phyloP scores from a whole-genome alignment of 768 basidiomycete genomes.

The Kondoa malvinella region DNA sequence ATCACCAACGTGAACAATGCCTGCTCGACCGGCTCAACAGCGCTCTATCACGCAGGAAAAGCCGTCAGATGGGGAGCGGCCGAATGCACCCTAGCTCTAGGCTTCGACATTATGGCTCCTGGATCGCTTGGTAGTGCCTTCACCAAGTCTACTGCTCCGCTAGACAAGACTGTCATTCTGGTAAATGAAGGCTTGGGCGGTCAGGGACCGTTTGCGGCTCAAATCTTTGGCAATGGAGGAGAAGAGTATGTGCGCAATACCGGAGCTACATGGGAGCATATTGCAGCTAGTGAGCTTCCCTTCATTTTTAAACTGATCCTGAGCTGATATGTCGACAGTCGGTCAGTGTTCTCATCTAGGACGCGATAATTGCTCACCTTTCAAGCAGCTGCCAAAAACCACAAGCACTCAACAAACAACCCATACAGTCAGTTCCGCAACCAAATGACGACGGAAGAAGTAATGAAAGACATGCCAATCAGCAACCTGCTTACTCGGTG shows the following conservation, averaged over 20 bases:
- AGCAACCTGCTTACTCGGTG: conserved; percentile 40
- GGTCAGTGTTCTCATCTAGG: neutral
- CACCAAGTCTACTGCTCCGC: conserved; percentile 18
- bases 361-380: neutral
- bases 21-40: conserved; percentile 32
- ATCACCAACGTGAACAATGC: conserved; percentile 68
- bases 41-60: conserved; percentile 56
- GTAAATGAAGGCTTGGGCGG: conserved; percentile 14
- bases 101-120: conserved; percentile 49
- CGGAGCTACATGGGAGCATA: conserved; percentile 48
- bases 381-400: conserved; percentile 46
- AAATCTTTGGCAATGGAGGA: conserved; percentile 54
- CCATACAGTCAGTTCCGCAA: conserved; percentile 72
- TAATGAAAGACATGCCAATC: conserved; percentile 50
- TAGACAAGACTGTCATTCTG: conserved; percentile 19
- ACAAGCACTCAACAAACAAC: conserved; percentile 62
- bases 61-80: conserved; percentile 51
- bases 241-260: conserved; percentile 63
- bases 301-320: neutral
- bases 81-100: conserved; percentile 63
- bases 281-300: conserved; percentile 53
- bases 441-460: conserved; percentile 57
- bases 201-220: conserved; percentile 33
- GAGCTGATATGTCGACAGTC: conserved; percentile 33
- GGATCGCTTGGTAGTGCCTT: conserved; percentile 21